Percentiles rank a stretch among this genome's conserved stretches.
phyloP scores from a whole-genome alignment of 2,329 filamentous ascomycete genomes.

The Alternaria rosae region DNA sequence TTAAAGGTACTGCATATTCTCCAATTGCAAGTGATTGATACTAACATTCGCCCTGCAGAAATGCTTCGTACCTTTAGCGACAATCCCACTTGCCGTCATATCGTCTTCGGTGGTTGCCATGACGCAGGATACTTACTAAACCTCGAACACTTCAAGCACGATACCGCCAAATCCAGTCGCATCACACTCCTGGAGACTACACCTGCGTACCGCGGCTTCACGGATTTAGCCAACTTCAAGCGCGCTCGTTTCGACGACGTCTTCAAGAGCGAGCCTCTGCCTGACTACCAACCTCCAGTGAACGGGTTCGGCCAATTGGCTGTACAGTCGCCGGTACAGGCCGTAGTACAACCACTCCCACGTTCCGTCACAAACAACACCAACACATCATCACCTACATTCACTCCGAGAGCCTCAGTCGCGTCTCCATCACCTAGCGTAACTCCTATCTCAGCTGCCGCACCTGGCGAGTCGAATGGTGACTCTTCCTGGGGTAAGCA shows the following conservation, averaged over 20 bases:
- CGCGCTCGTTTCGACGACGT: slow-evolving; percentile 50
- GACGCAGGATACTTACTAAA: slow-evolving; percentile 57
- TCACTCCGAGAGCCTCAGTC: slow-evolving; percentile 19
- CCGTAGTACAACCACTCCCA: slow-evolving; percentile 19
- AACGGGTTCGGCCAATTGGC: slow-evolving; percentile 7
- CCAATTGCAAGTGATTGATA: background rate
- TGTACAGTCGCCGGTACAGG: slow-evolving; percentile 15
- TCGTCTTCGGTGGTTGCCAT: slow-evolving; percentile 58
- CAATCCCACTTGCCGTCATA: slow-evolving; percentile 56
- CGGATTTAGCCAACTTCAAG: slow-evolving; percentile 50
- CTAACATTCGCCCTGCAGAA: slow-evolving; percentile 39
- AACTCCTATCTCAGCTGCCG: slow-evolving; percentile 24
- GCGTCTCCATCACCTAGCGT: slow-evolving; percentile 29
- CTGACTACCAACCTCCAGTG: slow-evolving; percentile 30
- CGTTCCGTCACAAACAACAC: slow-evolving; percentile 24
- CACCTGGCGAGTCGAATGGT: slow-evolving; percentile 19
- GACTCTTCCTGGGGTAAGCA: slow-evolving; percentile 31
- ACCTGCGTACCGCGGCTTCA: slow-evolving; percentile 52
- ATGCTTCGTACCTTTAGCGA: slow-evolving; percentile 56
- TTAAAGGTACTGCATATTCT: slow-evolving; percentile 45
- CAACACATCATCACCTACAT: slow-evolving; percentile 18
- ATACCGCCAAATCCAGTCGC: slow-evolving; percentile 45
- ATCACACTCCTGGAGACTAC: slow-evolving; percentile 57
- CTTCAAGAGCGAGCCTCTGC: slow-evolving; percentile 53
- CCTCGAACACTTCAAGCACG: slow-evolving; percentile 56